Evolutionary conservation across 2,329 filamentous ascomycete species (phyloP), one percentile per base, ranked within the genome.

Genomic region (Arthroderma sp.): DNA sequence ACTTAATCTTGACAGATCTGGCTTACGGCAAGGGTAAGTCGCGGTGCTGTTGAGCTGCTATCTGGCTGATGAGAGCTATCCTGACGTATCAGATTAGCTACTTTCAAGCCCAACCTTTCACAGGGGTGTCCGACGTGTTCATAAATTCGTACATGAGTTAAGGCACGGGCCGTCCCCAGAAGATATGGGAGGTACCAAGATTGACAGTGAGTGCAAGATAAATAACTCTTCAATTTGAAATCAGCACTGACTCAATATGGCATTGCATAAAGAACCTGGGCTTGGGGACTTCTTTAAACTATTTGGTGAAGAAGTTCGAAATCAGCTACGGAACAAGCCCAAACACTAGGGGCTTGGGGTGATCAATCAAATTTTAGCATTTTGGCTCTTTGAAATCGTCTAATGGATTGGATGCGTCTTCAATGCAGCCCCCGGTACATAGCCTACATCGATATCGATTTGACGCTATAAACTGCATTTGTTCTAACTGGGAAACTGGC

Each of bases 81-180:
- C 50, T 44, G 32, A 43, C 43, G 15, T 42, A 32, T 11, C 7
- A 30, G 22, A 37, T 28, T 50, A 68, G 65, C 62, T 70, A 45
- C 56, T 69, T 42, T 54, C 59, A 43, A 69, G 66, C 49, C 65
- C 63, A 6, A 50, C 58, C 42, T 70, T 69, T 50, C 66, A 68
- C 52, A 57, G 61, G 34, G 59, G 64, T 52, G 67, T 69, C 38
- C 63, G 65, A 29, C 58, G 55, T 44, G 59, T 69, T 22, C 65
- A 69, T 52, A 61, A 63, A 42, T 61, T 55, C 39, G 54, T 70
- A 22, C 63, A 68, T 51, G 59, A 62, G 43, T 32, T 66, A 15
- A 62, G 61, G 45, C 58, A 68, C 51, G 66, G 66, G 31, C 57
- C 62, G 39, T 60, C 65, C 42, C 62, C 61, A 11, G 64, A 68